These are phyloP conservation scores for Thielaviopsis euricoi DNA, from an alignment of 2,329 filamentous ascomycete genomes.

Conservation along the genomic window DNA sequence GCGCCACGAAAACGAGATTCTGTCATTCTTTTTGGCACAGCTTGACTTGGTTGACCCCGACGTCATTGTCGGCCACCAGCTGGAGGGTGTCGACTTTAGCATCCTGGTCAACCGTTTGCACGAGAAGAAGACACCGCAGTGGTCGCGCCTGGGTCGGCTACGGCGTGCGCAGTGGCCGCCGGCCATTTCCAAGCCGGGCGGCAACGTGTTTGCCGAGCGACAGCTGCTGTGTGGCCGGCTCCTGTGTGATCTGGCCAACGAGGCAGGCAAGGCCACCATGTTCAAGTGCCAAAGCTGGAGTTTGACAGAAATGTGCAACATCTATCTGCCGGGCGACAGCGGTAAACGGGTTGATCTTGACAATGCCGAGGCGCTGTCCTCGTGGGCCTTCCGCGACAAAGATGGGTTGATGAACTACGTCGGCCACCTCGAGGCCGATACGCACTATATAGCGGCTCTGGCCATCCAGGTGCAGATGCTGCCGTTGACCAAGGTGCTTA, in stretches of 20 bases:
- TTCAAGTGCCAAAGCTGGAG: constrained; percentile 96
- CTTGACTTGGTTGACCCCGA: constrained; percentile 82
- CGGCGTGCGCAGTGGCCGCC: constrained; percentile 74
- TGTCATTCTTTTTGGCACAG: constrained; percentile 79
- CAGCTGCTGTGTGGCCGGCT: constrained; percentile 78
- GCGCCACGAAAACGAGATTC: constrained; percentile 68
- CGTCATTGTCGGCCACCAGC: constrained; percentile 79
- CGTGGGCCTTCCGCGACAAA: constrained; percentile 62
- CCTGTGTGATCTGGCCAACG: constrained; percentile 86
- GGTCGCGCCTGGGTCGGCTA: constrained; percentile 83
- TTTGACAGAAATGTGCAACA: constrained; percentile 88
- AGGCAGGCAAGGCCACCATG: constrained; percentile 95
- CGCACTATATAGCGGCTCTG: constrained; percentile 85
- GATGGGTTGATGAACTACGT: constrained; percentile 86
- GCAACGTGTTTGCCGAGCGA: constrained; percentile 84
- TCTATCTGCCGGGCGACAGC: constrained; percentile 63
- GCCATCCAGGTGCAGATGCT: constrained; percentile 82
- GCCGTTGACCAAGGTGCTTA: constrained; percentile 84
- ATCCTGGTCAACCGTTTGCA: constrained; percentile 73
- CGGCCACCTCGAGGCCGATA: constrained; percentile 86
- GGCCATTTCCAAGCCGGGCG: constrained; percentile 68
- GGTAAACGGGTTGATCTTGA: constrained; percentile 63
- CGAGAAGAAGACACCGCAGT: constrained; percentile 81
- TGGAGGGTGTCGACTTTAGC: constrained; percentile 96
- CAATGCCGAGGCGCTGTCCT: constrained; percentile 70